Base-by-base conservation (phyloP, 805 yeast species). In the Candida quercuum region DNA sequence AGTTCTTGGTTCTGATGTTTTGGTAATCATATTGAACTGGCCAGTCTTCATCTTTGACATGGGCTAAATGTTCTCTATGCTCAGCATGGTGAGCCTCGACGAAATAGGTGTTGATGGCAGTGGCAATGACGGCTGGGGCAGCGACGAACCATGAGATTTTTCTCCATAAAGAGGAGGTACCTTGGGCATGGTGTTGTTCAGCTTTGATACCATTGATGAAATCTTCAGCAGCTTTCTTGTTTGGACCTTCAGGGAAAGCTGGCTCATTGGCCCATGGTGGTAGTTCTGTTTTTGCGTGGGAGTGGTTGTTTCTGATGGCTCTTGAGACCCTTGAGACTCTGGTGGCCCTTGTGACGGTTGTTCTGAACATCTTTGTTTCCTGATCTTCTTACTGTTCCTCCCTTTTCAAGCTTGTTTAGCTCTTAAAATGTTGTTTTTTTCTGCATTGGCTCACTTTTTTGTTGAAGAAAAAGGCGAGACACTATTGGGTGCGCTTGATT, bases 1-100 rank as follows among this genome's bases (percentile, higher is more conserved):
- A 91, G 61, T 84, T 81, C 64, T 78, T 81, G 60, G 64, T 61
- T 78, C 98, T 86, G 54, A 88, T 64, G 76, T 93, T 93, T 74
- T 83, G 89, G 78, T 78, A 93, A 55, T 81, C 89, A 72, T 86
- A 86, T 67, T 84, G 93, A 45, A 64, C 69, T 58, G 97, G 97
- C 88, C 95, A 86, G 61, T 89, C 95, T 53, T 82, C 91, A 62
- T 89, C 97, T 24, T 87, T 63, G 41, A 86, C 69, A 54, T 71
- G 70, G 36, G 64, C 60, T 56, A 78, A 68, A 66, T 84, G 93
- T 61, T 73, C 74, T 71, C 93, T 79, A 75, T 93, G 99, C 56
- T 81, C 74, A 51, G 93, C 88, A 65, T 93, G 99, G 64, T 83
- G 86, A 56, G 72, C 66, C 72, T 91, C 99, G 59, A 82, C 72